These are phyloP conservation scores for Geoglossum cookeanum DNA, from an alignment of 2,329 filamentous ascomycete species.

Conservation along the genomic window DNA sequence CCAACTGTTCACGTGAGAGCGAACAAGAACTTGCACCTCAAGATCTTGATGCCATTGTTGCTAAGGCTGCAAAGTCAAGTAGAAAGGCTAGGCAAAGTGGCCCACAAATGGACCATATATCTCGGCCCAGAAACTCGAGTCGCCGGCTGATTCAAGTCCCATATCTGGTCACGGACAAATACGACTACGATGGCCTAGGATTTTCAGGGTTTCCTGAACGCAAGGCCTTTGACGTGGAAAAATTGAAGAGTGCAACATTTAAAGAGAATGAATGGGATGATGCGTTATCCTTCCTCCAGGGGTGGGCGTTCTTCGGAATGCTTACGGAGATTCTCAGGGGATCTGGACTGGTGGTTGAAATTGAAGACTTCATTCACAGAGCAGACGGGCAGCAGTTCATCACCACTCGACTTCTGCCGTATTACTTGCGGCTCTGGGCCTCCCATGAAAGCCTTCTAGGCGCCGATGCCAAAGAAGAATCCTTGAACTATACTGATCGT, in stretches of 20 bases:
- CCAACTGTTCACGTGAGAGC: no score
- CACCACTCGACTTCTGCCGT: background rate
- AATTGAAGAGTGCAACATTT: background rate
- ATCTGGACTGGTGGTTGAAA: background rate
- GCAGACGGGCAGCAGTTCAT: background rate
- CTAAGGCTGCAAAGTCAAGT: background rate
- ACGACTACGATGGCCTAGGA: background rate
- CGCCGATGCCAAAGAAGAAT: background rate
- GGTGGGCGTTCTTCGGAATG: background rate
- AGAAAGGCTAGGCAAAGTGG: no score
- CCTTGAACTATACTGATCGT: background rate
- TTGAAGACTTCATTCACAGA: background rate
- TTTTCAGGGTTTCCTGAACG: background rate
- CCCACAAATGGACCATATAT: background rate
- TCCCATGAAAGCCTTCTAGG: background rate
- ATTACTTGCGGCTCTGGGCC: background rate
- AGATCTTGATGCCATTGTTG: background rate
- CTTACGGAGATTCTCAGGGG: background rate
- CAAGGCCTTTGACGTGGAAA: background rate
- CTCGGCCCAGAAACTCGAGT: background rate
- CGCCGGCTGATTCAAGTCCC: background rate
- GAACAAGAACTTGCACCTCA: conserved; percentile 17
- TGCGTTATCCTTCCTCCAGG: background rate
- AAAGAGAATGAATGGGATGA: background rate
- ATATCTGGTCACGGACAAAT: background rate